Evolutionary conservation across 768 basidiomycete species (phyloP).

Genomic region (Termitomyces heimii): DNA sequence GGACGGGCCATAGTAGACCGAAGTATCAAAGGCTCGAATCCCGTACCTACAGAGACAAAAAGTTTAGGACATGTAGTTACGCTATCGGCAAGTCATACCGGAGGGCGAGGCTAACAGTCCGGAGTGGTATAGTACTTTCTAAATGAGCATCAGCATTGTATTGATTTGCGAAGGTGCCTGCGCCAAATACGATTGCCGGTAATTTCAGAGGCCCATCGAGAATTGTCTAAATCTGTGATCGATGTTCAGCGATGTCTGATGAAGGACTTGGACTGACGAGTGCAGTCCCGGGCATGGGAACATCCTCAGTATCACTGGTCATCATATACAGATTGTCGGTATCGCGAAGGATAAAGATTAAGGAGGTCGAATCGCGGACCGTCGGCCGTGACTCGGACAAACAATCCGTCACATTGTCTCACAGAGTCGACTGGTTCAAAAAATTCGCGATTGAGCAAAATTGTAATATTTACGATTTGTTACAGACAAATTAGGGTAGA

Average conservation of each 20-base stretch:
- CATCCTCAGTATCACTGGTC: conserved; percentile 24
- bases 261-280: conserved; percentile 26
- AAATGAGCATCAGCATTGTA: conserved; percentile 64
- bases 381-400: conserved; percentile 4
- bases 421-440: background rate
- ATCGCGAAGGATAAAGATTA: background rate
- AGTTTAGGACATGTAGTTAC: background rate
- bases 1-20: conserved; percentile 75
- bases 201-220: conserved; percentile 30
- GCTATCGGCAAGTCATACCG: conserved; percentile 39
- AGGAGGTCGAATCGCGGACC: background rate
- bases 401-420: conserved; percentile 1
- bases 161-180: conserved; percentile 58
- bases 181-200: conserved; percentile 60
- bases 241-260: background rate
- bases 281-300: conserved; percentile 29
- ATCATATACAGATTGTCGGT: background rate
- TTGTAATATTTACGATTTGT: conserved; percentile 12
- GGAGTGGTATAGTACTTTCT: conserved; percentile 48
- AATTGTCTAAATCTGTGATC: conserved; percentile 17
- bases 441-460: background rate
- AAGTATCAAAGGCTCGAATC: conserved; percentile 76
- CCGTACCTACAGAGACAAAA: conserved; percentile 57
- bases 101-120: conserved; percentile 68
- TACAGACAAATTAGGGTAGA: conserved; percentile 14